Conservation (phyloP, 352 stramenopile species). For the Globisporangium polare region DNA sequence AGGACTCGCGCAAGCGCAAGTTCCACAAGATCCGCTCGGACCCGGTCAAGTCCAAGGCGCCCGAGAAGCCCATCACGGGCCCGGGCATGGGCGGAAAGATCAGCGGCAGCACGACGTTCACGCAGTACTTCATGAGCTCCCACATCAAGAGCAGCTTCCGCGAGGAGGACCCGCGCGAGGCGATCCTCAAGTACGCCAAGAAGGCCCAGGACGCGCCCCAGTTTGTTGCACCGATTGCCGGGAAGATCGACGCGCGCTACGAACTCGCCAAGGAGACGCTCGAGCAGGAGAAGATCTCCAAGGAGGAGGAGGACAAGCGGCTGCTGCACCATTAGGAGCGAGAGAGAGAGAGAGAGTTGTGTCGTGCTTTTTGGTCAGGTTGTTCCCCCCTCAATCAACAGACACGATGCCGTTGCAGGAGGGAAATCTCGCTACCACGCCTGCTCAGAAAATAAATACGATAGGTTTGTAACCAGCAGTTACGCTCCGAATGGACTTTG, state of each 20-base stretch:
- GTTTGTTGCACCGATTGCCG: constrained; percentile 46
- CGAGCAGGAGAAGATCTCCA: constrained; percentile 73
- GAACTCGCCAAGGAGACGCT: constrained; percentile 67
- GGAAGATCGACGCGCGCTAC: constrained; percentile 75
- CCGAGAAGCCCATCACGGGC: constrained; percentile 69
- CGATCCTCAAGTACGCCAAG: constrained; percentile 86
- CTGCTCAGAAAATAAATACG: background rate
- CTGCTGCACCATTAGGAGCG: constrained; percentile 55
- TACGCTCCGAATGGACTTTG: too few species aligned
- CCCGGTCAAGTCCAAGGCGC: constrained; percentile 68
- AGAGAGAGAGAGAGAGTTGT: background rate
- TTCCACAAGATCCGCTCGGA: constrained; percentile 64
- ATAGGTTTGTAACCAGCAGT: background rate
- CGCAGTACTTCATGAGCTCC: constrained; percentile 86
- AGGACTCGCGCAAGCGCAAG: constrained; percentile 64
- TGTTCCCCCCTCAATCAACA: background rate
- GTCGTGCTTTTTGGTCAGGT: background rate
- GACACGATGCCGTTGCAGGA: background rate
- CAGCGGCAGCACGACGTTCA: constrained; percentile 78
- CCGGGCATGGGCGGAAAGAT: constrained; percentile 77
- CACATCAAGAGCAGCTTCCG: constrained; percentile 85
- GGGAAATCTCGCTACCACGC: background rate
- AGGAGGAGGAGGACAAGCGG: constrained; percentile 72
- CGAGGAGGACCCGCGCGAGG: constrained; percentile 79
- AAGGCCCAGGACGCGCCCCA: constrained; percentile 63